Percentiles rank a stretch among this genome's conserved stretches.
Evolutionary conservation across 495 filamentous ascomycete species (phyloP).

Genomic region (Penicillium soppii): DNA sequence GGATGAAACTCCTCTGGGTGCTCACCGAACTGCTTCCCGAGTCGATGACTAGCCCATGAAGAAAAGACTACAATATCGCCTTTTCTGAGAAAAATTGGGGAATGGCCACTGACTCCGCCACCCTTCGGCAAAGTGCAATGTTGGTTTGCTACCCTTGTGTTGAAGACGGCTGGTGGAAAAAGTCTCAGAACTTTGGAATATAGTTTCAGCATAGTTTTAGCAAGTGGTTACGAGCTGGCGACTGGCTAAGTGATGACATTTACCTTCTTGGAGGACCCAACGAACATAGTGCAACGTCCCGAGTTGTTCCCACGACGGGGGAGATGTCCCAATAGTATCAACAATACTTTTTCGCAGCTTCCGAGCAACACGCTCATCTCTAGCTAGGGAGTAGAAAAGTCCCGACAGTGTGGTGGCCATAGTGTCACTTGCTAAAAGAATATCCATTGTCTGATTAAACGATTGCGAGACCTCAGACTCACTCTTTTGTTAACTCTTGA

Average conservation of each 20-base stretch:
- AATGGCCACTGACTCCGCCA: background rate
- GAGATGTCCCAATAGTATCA: slow-evolving; percentile 4
- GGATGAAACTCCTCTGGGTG: slow-evolving; percentile 15
- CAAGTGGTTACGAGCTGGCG: no score
- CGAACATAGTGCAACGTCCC: slow-evolving; percentile 14
- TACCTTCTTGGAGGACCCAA: slow-evolving; percentile 16
- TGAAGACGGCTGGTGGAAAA: background rate
- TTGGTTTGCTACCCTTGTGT: slow-evolving; percentile 5
- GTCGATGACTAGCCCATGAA: slow-evolving; percentile 16
- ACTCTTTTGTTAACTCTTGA: background rate
- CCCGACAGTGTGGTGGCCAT: slow-evolving; percentile 16
- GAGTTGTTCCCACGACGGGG: slow-evolving; percentile 18
- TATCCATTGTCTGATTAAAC: slow-evolving; percentile 10
- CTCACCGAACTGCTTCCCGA: slow-evolving; percentile 9
- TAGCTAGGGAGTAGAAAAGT: slow-evolving; percentile 13
- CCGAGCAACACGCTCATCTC: slow-evolving; percentile 5
- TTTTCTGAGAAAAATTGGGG: slow-evolving; percentile 6
- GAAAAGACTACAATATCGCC: slow-evolving; percentile 16
- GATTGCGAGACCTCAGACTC: background rate
- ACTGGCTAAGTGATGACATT: no score
- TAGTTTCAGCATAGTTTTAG: background rate
- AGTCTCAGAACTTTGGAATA: background rate
- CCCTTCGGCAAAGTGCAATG: slow-evolving; percentile 1
- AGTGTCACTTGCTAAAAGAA: slow-evolving; percentile 19
- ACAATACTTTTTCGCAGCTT: slow-evolving; percentile 16